These are phyloP conservation scores for Diplocarpon rosae DNA, from an alignment of 2,329 filamentous ascomycete species.

Conservation along the genomic window DNA sequence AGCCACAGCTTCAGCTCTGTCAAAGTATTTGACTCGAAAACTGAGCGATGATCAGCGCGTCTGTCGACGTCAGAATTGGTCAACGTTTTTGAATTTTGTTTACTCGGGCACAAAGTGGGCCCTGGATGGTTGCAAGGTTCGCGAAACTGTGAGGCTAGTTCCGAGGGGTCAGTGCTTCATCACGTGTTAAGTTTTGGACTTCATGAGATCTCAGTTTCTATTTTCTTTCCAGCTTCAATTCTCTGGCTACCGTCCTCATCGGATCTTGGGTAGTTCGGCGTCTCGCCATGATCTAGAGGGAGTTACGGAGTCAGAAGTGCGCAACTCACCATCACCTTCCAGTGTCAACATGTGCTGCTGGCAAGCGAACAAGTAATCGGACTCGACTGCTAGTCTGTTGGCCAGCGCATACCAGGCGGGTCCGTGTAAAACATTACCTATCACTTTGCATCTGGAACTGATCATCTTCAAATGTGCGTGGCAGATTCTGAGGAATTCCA, in stretches of 20 bases:
- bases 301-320: too few relatives aligned
- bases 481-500: not conserved
- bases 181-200: too few relatives aligned
- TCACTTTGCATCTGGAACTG: not conserved
- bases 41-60: not conserved
- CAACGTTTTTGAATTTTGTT: not conserved
- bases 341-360: not conserved
- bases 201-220: too few relatives aligned
- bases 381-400: not conserved
- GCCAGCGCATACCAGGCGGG: constrained; percentile 1
- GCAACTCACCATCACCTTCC: too few relatives aligned
- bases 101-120: not conserved
- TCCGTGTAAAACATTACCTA: not conserved
- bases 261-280: too few relatives aligned
- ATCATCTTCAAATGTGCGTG: not conserved
- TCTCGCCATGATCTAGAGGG: too few relatives aligned
- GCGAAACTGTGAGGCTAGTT: not conserved
- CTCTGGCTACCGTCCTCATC: too few relatives aligned
- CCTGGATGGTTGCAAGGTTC: constrained; percentile 3
- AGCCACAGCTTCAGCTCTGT: constrained; percentile 1
- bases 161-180: too few relatives aligned
- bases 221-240: too few relatives aligned
- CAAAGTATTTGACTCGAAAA: not conserved
- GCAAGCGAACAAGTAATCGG: constrained; percentile 1
- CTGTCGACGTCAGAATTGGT: not conserved